Evolutionary conservation across 768 basidiomycete species (phyloP).

Genomic region (Mrakia gelida): DNA sequence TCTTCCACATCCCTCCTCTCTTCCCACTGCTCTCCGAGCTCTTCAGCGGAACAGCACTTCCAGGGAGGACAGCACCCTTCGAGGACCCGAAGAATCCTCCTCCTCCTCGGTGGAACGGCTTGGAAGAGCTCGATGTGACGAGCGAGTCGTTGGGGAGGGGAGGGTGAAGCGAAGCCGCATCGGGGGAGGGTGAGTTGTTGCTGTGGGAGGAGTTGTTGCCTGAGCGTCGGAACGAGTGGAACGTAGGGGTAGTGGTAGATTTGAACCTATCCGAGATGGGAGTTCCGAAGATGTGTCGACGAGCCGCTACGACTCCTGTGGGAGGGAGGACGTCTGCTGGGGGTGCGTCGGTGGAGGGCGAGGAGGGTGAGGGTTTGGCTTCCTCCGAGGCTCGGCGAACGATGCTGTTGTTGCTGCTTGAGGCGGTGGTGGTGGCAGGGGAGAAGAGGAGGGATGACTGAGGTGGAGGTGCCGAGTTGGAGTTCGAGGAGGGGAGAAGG

Average conservation of each 20-base stretch:
- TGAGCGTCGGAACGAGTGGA: background rate
- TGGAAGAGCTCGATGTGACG: background rate
- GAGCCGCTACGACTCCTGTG: constrained; percentile 26
- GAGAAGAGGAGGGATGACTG: constrained; percentile 3
- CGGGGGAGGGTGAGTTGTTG: background rate
- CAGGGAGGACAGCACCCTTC: background rate
- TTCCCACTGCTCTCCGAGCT: constrained; percentile 1
- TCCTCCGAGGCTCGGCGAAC: background rate
- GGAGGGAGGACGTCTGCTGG: constrained; percentile 23
- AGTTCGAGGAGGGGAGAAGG: background rate
- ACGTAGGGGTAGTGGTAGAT: constrained; percentile 2
- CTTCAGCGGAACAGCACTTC: background rate
- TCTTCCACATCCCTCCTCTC: constrained; percentile 9
- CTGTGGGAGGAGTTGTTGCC: background rate
- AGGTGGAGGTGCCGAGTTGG: too few species aligned
- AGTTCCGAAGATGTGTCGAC: constrained; percentile 28
- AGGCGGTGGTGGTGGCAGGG: background rate
- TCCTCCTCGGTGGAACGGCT: background rate
- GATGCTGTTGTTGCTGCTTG: background rate
- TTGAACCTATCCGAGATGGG: constrained; percentile 32
- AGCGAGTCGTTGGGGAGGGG: background rate
- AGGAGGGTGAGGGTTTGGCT: background rate
- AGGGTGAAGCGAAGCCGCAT: background rate
- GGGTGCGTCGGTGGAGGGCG: background rate
- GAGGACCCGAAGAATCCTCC: background rate